Evolutionary conservation across 352 stramenopile species (phyloP), one percentile per base, ranked within the genome.

Genomic region (Blastocystis sp.): DNA sequence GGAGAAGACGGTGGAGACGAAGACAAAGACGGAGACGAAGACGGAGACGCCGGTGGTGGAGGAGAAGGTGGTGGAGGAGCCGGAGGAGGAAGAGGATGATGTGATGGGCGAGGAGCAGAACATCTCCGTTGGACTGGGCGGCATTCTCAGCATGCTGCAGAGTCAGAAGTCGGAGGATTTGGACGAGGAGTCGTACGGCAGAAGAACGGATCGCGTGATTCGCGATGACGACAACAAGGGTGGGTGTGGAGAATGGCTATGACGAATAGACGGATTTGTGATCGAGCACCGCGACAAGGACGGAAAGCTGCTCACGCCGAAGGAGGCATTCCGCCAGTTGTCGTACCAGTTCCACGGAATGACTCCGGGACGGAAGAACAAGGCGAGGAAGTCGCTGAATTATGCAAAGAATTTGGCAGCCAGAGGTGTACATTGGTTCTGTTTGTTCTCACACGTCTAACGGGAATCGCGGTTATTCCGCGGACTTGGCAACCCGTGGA

Each of bases 281-380:
- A 33, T 89, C 19, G 79, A 89, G 29, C 37, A 89, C 41, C 79
- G 79, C 31, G 79, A 89, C 60, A 80, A 65, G 29, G 79, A 67
- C 33, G 79, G 79, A 3, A 69, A 55, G 24, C 41, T 89, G 26
- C 60, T 89, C 6, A 65, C 79, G 16, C 62, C 63, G 12, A 89
- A 89, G 41, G 79, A 89, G 26, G 79, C 79, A 3, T 89, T 80
- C 51, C 16, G 67, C 19, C 79, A 89, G 31, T 80, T 80, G 29
- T 80, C 63, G 1, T 89, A 89, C 26, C 63, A 80, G 67, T 89
- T 89, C 60, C 79, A 89, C 31, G 79, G 79, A 33, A 89, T 67
- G 51, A 77, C 26, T 16, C 79, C 79, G 0, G 79, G 79, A 89
- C 55, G 50, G 79, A 79, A 79, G 79, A 89, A 80, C 29, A 80